Conservation (phyloP, 805 yeast genomes). For the Pichia phayaonensis region DNA sequence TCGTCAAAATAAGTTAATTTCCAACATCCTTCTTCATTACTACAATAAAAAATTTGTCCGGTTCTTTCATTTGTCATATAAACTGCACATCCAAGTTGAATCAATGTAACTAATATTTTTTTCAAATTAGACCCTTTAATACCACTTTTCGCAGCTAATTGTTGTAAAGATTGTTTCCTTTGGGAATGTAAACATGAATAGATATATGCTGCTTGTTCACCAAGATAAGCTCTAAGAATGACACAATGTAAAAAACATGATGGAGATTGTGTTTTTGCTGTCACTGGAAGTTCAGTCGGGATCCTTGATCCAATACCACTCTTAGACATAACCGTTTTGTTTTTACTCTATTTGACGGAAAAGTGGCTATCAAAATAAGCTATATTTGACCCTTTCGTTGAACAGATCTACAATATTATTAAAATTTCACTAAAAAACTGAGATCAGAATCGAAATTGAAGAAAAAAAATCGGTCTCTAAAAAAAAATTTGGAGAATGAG, state of each 20-base stretch:
- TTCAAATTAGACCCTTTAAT: conserved; percentile 47
- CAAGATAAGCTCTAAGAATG: conserved; percentile 48
- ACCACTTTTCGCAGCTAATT: conserved; percentile 40
- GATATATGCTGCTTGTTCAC: conserved; percentile 65
- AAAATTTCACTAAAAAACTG: background rate
- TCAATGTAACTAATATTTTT: conserved; percentile 62
- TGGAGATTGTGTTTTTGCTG: conserved; percentile 51
- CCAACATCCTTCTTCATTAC: conserved; percentile 57
- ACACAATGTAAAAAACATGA: conserved; percentile 51
- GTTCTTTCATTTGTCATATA: conserved; percentile 37
- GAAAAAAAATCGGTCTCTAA: background rate
- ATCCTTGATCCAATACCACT: conserved; percentile 4
- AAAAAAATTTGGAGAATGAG: background rate
- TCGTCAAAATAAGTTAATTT: conserved; percentile 71
- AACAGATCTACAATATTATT: background rate
- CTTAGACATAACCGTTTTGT: background rate
- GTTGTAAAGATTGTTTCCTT: conserved; percentile 56
- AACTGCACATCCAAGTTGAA: conserved; percentile 71
- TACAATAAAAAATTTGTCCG: conserved; percentile 37
- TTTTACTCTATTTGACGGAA: background rate
- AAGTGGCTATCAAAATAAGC: background rate
- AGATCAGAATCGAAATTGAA: background rate
- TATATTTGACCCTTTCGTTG: background rate
- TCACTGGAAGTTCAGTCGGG: conserved; percentile 22
- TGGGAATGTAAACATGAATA: conserved; percentile 53